Evolutionary conservation across 202 grass and related monocot genomes (phyloP), one percentile per base, ranked within the genome.

Genomic region (Schoenoplectus tabernaemontani): DNA sequence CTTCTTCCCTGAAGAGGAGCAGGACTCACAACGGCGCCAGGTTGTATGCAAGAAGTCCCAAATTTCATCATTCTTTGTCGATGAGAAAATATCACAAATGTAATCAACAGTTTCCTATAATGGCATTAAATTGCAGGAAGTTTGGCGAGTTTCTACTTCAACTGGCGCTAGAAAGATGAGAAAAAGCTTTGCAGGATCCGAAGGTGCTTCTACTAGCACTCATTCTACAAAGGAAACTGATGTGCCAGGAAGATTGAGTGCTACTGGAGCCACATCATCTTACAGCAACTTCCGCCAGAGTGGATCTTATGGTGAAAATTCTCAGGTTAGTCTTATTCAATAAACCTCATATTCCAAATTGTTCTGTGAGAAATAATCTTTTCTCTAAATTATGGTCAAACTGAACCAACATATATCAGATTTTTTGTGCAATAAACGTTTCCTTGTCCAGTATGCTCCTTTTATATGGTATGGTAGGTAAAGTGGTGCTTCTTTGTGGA

Each of bases 91-190:
- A 32, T 28, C 36, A 36, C 72, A 79, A 60, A 64, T 80, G 83
- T 83, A n/a, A 56, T 82, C 12, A 64, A 87, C 6, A 47, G 41
- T 71, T 69, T 77, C 12, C 13, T 84, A 74, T 82, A 53, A 22
- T 82, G 48, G 72, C 37, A 48, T 72, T 33, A 87, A 84, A 89
- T 30, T 76, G 32, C 42, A 98, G 96, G 90, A 99, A 82, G 88
- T 99, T 77, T 99, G 92, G 92, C 90, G 90, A 85, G 92, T 99
- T 87, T 99, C 96, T 79, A 99, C 96, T 64, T 93, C 92, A 41
- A 64, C 90, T 80, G 90, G 90, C 36, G 64, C 90, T 68, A 92
- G 88, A 88, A 86, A 87, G 75, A 85, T 89, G 68, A 95, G 88
- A 83, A 86, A 91, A 90, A 81, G 70, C 56, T 90, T 89, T 86